A percentile compares a stretch with the other conserved stretches of the same genome.
Conservation (phyloP, 805 yeast species). For the Schwanniomyces polymorphus region DNA sequence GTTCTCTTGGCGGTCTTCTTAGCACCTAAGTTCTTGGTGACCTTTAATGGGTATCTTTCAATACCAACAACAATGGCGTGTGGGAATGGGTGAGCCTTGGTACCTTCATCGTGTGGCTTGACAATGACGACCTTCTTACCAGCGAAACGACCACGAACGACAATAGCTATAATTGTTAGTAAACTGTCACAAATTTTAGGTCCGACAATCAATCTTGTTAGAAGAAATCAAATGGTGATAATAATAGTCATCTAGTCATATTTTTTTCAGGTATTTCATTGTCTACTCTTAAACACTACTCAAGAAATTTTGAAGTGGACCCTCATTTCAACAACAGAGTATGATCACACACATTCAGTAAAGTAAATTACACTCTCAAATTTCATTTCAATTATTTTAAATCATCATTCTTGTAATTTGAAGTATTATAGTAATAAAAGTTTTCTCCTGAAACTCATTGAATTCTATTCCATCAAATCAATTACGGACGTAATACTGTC, state of each 20-base stretch:
- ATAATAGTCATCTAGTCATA: too few relatives aligned
- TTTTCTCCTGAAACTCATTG: neutral
- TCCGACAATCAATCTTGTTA: neutral
- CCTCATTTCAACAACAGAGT: too few relatives aligned
- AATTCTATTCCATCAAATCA: neutral
- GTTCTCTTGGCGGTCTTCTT: conserved; percentile 97
- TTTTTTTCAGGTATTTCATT: too few relatives aligned
- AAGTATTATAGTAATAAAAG: neutral
- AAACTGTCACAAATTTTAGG: conserved; percentile 3
- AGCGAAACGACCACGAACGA: conserved; percentile 99
- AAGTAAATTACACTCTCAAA: neutral
- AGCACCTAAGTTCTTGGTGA: conserved; percentile 90
- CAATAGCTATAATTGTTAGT: conserved; percentile 72
- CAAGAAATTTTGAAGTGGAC: too few relatives aligned
- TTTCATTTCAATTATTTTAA: neutral
- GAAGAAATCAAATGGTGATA: neutral
- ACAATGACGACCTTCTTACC: conserved; percentile 99
- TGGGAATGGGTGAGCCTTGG: conserved; percentile 98
- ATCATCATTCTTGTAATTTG: neutral
- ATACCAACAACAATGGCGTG: conserved; percentile 99
- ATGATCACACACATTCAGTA: too few relatives aligned
- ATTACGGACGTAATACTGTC: neutral
- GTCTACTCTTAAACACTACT: too few relatives aligned
- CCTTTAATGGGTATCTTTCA: conserved; percentile 97
- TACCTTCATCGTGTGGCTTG: conserved; percentile 97